Base-by-base conservation (phyloP, 2,329 filamentous ascomycete genomes). In the Fusarium liriodendri region DNA sequence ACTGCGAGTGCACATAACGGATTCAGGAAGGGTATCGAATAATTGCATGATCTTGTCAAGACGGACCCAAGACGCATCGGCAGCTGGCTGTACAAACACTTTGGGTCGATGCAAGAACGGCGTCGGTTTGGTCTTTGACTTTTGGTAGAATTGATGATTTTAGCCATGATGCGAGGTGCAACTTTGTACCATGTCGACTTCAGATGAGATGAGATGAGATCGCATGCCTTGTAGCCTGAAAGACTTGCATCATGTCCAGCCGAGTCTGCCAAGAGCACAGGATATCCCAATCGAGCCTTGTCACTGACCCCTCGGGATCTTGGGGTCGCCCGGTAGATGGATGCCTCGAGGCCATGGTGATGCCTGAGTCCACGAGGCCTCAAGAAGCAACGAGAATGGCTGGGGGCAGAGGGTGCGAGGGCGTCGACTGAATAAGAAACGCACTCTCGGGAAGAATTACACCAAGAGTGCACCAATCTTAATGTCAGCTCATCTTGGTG, bases 111-210 rank as follows among this genome's bases (percentile, higher is more conserved):
- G 58, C 58, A 37, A 42, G 27, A 45, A 45, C 22, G 55, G 33
- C 25, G 38, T 25, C 45, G 25, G 14, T 60, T 42, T 60, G 25
- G 29, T 37, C 27, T 33, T 54, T 54, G 22, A 33, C 42, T 16
- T 47, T 45, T 61, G 38, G 38, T 50, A 62, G 59, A 50, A 62
- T 62, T 62, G 37, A 60, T 60, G 37, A 50, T 62, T 62, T 27
- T 50, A 29, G 45, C 25, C 29, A 62, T 45, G 29, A 32, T 62
- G 57, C 33, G 57, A 60, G 57, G 38, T 29, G 14, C 25, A 60
- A 18, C 57, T 60, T 60, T 42, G 37, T 42, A 60, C 25, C 29
- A 16, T 62, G 59, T 50, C 25, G 16, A 16, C 22, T 59, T 59
- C 29, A 59, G 54, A 35, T 22, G n/a, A 32, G 29, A 33, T 33